Percentiles rank a stretch among this genome's conserved stretches.
Evolutionary conservation across 2,329 filamentous ascomycete genomes (phyloP).

Genomic region (Botrytis medusae): DNA sequence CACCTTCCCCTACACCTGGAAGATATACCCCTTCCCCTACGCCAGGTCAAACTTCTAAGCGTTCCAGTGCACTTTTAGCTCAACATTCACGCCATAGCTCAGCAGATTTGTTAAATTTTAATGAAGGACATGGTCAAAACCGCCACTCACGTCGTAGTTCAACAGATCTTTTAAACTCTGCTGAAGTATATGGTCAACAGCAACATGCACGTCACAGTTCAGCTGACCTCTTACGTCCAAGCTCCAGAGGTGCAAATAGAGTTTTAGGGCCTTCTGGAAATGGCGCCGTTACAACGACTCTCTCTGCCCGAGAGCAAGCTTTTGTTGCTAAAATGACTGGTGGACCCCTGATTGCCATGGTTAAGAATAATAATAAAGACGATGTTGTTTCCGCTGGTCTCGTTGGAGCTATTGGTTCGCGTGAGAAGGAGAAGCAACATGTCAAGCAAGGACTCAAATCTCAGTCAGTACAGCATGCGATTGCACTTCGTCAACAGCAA

Average conservation of each 20-base stretch:
- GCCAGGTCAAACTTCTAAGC: constrained; percentile 48
- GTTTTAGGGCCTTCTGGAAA: constrained; percentile 32
- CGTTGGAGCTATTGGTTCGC: constrained; percentile 74
- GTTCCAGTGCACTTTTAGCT: constrained; percentile 44
- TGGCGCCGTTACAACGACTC: constrained; percentile 54
- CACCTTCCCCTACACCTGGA: constrained; percentile 6
- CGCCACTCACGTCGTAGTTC: constrained; percentile 5
- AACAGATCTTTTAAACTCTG: constrained; percentile 38
- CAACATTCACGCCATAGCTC: constrained; percentile 41
- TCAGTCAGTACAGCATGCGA: constrained; percentile 71
- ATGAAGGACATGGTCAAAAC: constrained; percentile 39
- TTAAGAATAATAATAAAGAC: constrained; percentile 46
- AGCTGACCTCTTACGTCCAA: constrained; percentile 51
- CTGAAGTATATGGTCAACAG: constrained; percentile 39
- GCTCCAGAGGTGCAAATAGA: constrained; percentile 58
- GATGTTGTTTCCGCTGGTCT: constrained; percentile 58
- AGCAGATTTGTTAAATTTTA: constrained; percentile 37
- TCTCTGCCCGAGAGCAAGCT: constrained; percentile 87
- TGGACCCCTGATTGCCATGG: constrained; percentile 65
- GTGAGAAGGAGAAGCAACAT: constrained; percentile 74
- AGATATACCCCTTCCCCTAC: constrained; percentile 37
- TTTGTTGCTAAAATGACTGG: constrained; percentile 82
- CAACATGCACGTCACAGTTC: constrained; percentile 50
- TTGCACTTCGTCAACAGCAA: constrained; percentile 64
- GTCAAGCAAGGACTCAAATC: constrained; percentile 69